Conservation (phyloP, 73 alveolate species). For the Loxodes magnus region DNA sequence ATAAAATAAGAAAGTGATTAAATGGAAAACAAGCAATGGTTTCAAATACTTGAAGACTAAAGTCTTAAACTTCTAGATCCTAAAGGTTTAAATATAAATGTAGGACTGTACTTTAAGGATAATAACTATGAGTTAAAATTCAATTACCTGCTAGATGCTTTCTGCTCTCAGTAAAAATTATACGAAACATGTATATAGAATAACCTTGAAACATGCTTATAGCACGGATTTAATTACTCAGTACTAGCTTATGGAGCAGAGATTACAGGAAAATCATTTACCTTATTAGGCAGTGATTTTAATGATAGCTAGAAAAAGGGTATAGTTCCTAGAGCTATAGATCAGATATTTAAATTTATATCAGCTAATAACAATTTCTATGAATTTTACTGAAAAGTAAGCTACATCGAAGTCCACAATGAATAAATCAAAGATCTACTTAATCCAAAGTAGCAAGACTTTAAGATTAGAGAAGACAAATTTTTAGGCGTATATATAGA, state of each 20-base stretch:
- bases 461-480: constrained; percentile 2
- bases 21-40: too few relatives aligned
- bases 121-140: too few relatives aligned
- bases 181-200: too few relatives aligned
- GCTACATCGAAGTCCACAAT: background rate
- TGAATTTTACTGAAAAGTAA: background rate
- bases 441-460: background rate
- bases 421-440: background rate
- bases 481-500: background rate
- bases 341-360: background rate
- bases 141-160: too few relatives aligned
- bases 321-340: background rate
- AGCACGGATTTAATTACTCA: constrained; percentile 15
- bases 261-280: constrained; percentile 9
- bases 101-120: too few relatives aligned
- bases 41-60: too few relatives aligned
- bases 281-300: constrained; percentile 16
- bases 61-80: too few relatives aligned
- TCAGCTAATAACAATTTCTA: background rate
- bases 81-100: too few relatives aligned
- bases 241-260: constrained; percentile 16
- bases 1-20: too few relatives aligned
- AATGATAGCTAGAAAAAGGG: background rate
- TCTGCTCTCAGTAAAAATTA: too few relatives aligned
- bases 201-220: too few relatives aligned